Percentiles rank a stretch among this genome's conserved stretches.
Conservation (phyloP, 495 filamentous ascomycete species). For the Lasiosphaeria ovina region DNA sequence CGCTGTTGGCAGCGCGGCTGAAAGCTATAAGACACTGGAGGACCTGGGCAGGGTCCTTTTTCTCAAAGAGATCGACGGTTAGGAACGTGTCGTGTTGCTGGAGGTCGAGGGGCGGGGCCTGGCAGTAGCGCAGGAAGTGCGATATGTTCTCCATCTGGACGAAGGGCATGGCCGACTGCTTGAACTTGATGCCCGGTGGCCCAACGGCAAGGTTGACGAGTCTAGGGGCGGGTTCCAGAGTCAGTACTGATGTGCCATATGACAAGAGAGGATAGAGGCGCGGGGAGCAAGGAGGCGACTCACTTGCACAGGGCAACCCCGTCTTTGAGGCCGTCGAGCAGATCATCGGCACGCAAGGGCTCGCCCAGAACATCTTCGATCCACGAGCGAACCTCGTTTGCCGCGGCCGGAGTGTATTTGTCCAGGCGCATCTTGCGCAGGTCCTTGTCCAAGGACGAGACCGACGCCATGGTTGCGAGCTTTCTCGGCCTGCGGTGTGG, state of each 20-base stretch:
- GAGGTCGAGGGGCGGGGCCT: conserved; percentile 77
- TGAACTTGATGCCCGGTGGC: conserved; percentile 71
- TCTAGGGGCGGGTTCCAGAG: conserved; percentile 40
- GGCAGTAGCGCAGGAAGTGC: conserved; percentile 86
- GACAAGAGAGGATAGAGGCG: not conserved
- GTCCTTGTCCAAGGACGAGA: conserved; percentile 91
- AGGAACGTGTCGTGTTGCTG: conserved; percentile 94
- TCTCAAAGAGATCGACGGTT: conserved; percentile 95
- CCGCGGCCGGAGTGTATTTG: conserved; percentile 90
- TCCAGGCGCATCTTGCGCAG: conserved; percentile 88
- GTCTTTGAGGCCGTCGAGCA: conserved; percentile 84
- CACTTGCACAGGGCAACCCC: conserved; percentile 91
- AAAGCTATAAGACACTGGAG: conserved; percentile 90
- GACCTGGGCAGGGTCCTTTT: conserved; percentile 95
- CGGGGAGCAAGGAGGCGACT: conserved; percentile 24
- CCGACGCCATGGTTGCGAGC: conserved; percentile 73
- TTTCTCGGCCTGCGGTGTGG: not conserved
- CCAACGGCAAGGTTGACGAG: conserved; percentile 80
- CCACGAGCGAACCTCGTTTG: conserved; percentile 82
- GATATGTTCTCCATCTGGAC: conserved; percentile 99
- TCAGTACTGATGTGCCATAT: not conserved
- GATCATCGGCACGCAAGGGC: conserved; percentile 65
- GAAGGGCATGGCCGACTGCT: conserved; percentile 89
- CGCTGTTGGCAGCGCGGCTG: conserved; percentile 77
- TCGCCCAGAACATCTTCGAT: conserved; percentile 81